Conservation (phyloP, 192 early-diverging fungal species). For the Diversispora epigaea region DNA sequence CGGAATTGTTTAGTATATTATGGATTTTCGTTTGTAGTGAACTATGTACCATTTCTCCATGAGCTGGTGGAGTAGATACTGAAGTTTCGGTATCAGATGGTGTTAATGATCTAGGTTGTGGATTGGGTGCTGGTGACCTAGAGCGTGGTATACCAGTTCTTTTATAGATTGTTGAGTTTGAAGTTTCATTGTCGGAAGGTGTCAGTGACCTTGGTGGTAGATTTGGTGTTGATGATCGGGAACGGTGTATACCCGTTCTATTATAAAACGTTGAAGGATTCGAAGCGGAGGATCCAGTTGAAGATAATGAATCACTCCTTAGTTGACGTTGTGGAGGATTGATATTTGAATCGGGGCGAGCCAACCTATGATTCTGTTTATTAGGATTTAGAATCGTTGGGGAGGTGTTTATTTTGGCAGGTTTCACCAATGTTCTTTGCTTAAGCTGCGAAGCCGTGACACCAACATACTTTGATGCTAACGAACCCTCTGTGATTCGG, state of each 20-base stretch:
- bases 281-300: slow-evolving; percentile 8
- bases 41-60: slow-evolving; percentile 25
- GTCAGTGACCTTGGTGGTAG: not conserved
- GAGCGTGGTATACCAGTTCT: not conserved
- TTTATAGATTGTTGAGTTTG: no score
- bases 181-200: slow-evolving; percentile 17
- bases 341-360: slow-evolving; percentile 13
- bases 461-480: slow-evolving; percentile 58
- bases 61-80: not conserved
- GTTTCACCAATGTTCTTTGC: slow-evolving; percentile 33
- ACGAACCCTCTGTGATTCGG: slow-evolving; percentile 53
- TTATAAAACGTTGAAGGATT: not conserved
- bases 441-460: slow-evolving; percentile 57
- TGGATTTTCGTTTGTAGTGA: slow-evolving; percentile 28
- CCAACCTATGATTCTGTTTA: not conserved
- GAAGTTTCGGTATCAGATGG: slow-evolving; percentile 21
- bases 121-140: slow-evolving; percentile 15
- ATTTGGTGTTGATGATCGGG: not conserved
- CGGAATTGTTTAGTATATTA: slow-evolving; percentile 27
- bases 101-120: not conserved
- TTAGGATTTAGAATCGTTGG: not conserved
- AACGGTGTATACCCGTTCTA: not conserved
- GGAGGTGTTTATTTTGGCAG: not conserved
- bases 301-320: slow-evolving; percentile 14
- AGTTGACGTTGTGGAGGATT: not conserved